Conservation (phyloP, 805 yeast species). For the Wickerhamiella slavikovae region DNA sequence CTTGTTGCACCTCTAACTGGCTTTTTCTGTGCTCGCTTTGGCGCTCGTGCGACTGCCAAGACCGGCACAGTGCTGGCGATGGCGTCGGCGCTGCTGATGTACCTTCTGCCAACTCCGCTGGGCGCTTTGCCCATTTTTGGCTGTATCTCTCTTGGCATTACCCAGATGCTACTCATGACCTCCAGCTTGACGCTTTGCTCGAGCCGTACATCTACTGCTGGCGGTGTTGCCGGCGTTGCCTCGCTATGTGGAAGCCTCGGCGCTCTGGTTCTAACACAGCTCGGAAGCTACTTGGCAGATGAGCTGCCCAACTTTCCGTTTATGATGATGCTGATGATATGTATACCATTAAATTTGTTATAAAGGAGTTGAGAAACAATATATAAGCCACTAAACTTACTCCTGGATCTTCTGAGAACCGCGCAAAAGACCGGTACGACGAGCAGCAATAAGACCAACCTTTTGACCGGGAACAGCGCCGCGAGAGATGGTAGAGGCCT, state of each 20-base stretch:
- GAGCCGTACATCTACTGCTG: conserved; percentile 26
- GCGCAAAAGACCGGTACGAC: conserved; percentile 99
- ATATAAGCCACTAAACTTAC: no score
- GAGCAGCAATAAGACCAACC: conserved; percentile 99
- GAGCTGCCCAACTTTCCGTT: conserved; percentile 39
- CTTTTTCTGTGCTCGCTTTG: no score
- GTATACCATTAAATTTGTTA: conserved; percentile 7
- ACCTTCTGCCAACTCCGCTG: no score
- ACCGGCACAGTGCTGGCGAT: conserved; percentile 18
- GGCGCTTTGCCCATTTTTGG: conserved; percentile 19
- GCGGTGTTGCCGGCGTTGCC: conserved; percentile 49
- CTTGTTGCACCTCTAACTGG: conserved; percentile 50
- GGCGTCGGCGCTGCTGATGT: no score
- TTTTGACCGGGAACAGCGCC: conserved; percentile 99
- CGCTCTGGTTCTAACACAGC: conserved; percentile 32
- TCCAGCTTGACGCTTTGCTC: no score
- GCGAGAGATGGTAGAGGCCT: conserved; percentile 97
- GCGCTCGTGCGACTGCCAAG: conserved; percentile 30
- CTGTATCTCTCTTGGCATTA: conserved; percentile 30
- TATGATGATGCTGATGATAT: conserved; percentile 27
- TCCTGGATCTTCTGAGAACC: conserved; percentile 94
- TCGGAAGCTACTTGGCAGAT: conserved; percentile 46
- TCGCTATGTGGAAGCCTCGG: conserved; percentile 54
- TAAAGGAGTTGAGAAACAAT: no score
- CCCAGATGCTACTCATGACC: no score